Conservation (phyloP, 441 rosid genomes). For the Pelargonium fulgidum region DNA sequence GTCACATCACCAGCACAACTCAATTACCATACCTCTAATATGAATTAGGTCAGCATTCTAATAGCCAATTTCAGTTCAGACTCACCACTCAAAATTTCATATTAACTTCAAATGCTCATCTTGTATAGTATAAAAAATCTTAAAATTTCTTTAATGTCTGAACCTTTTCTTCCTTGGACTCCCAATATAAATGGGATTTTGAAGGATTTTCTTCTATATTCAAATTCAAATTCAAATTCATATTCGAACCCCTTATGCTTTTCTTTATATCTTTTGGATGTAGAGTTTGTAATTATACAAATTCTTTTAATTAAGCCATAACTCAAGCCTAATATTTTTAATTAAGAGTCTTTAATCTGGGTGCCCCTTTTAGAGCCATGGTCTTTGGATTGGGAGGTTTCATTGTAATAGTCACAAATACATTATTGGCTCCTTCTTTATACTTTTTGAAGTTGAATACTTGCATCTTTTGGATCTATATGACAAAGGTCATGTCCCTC, state of each 20-base stretch:
- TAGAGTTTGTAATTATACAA: neutral
- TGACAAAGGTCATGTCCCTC: neutral
- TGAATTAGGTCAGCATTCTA: neutral
- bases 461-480: neutral
- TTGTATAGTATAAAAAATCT: neutral
- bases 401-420: neutral
- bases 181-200: neutral
- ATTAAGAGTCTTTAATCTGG: neutral
- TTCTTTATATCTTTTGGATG: neutral
- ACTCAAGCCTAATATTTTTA: neutral
- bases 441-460: neutral
- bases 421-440: neutral
- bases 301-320: neutral
- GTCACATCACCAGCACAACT: neutral
- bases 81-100: neutral
- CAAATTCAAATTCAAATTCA: neutral
- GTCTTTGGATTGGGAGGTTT: neutral
- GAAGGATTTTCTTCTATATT: neutral
- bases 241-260: no score
- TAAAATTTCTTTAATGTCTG: neutral
- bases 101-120: neutral
- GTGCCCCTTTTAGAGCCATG: neutral
- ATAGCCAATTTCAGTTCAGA: neutral
- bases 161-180: neutral
- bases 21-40: neutral